Percentiles rank a stretch among this genome's conserved stretches.
Evolutionary conservation across 2,329 filamentous ascomycete species (phyloP).

Genomic region (Paradendryphiella salina): DNA sequence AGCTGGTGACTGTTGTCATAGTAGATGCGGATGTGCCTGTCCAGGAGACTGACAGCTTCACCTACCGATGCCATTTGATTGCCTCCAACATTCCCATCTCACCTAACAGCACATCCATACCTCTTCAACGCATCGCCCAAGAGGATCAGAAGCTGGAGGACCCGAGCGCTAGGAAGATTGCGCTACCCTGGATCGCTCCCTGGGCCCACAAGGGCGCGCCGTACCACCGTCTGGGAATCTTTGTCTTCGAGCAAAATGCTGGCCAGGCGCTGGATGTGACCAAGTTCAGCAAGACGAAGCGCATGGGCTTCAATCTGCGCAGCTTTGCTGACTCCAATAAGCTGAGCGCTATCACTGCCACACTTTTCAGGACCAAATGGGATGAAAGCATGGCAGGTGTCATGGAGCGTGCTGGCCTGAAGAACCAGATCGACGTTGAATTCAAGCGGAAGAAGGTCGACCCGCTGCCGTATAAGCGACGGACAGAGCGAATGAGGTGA

Average conservation of each 20-base stretch:
- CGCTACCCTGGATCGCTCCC: slow-evolving; percentile 80
- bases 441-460: slow-evolving; percentile 79
- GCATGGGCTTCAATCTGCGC: slow-evolving; percentile 74
- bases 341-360: slow-evolving; percentile 76
- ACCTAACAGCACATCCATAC: slow-evolving; percentile 51
- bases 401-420: slow-evolving; percentile 76
- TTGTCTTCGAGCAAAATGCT: slow-evolving; percentile 78
- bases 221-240: slow-evolving; percentile 85
- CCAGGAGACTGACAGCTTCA: slow-evolving; percentile 72
- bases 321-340: slow-evolving; percentile 71
- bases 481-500: slow-evolving; percentile 54
- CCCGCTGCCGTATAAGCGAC: slow-evolving; percentile 66
- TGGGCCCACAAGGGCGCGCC: slow-evolving; percentile 86
- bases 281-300: slow-evolving; percentile 75
- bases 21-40: slow-evolving; percentile 91
- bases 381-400: slow-evolving; percentile 85
- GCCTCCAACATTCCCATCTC: slow-evolving; percentile 73
- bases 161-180: slow-evolving; percentile 60
- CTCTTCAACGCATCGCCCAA: slow-evolving; percentile 38
- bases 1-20: slow-evolving; percentile 81
- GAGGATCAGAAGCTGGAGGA: slow-evolving; percentile 51
- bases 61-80: slow-evolving; percentile 83
- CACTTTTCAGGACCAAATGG: slow-evolving; percentile 86
- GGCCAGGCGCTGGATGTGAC: slow-evolving; percentile 44
- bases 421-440: slow-evolving; percentile 74